Base-by-base conservation (phyloP, 805 yeast species). In the Kluyveromyces lactis region DNA sequence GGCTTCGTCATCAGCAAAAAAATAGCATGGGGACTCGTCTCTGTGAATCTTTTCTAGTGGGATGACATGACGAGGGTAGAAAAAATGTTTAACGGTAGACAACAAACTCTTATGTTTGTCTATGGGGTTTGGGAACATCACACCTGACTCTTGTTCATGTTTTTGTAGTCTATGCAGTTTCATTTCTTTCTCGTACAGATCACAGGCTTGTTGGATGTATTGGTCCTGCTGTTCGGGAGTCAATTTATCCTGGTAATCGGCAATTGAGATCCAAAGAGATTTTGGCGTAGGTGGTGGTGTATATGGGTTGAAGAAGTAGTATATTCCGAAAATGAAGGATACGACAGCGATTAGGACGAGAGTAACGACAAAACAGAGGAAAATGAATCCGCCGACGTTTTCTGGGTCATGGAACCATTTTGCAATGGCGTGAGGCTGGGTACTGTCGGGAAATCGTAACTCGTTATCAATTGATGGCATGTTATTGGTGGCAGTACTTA, bases 221-320 rank as follows among this genome's bases (percentile, higher is more conserved):
- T n/a, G 4, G 8, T 34, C 30, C n/a, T 18, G 18, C n/a, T 34
- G 37, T 17, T 18, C 23, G 5, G 18, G 15, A 9, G 18, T 34
- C 10, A 34, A 17, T 17, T 34, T 34, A 18, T 34, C 37, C 30
- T 34, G 37, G 11, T 26, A 26, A 15, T 34, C 37, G 4, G 21
- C 11, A 9, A 34, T 26, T 6, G 37, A 34, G 12, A 34, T 26
- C 37, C 37, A 34, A 2, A 26, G 5, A 2, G 30, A n/a, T 4
- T 3, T 15, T 12, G 18, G 18, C 16, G 29, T n/a, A 4, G 12
- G 13, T 17, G 12, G 30, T 5, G 27, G 30, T 17, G 10, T 11
- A 10, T 9, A 10, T 4, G 30, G 19, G 19, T n/a, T 23, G 10
- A 34, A 9, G 21, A 34, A 26, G 29, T 34, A 34, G 30, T 34